Base-by-base conservation (phyloP, 345 rosid genomes). In the Corymbia maculata region DNA sequence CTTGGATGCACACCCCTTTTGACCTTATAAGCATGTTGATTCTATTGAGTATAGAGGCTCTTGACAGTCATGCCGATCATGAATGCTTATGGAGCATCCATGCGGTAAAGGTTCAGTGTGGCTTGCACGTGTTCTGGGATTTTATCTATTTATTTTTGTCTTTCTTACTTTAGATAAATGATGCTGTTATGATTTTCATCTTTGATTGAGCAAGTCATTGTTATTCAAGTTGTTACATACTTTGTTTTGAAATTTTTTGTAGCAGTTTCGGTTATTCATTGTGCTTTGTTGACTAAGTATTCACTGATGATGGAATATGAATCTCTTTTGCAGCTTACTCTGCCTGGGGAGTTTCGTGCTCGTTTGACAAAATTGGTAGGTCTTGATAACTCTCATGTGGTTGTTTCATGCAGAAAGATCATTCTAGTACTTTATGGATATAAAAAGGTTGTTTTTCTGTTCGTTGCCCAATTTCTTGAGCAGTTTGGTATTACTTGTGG, bases 341-440 rank as follows among this genome's bases (percentile, higher is more conserved):
- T 97, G 94, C 93, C 96, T 6, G 99, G 97, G 85, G 99, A 98
- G 88, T 93, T 91, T 59, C 98, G 98, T 30, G 87, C 91, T 85
- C 99, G 98, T 84, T 94, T 98, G 85, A 91, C 94, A 68, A 98
- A 97, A 92, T 87, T 98, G 99, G 99, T 98, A 28, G 92, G 97
- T 96, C 36, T 88, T 86, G 51, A 49, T 85, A 21, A 28, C 24
- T 52, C 26, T 85, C 52, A 19, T 30, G 66, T 61, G 42, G 42
- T 51, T 85, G 59, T 28, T 50, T 53, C 44, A 64, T 79, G 30
- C 49, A 14, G 70, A 51, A 84, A 52, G 57, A 52, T 57, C 57
- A 15, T 79, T 68, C 47, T n/a, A 12, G 51, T 59, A 52, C 45
- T 87, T 66, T 12, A 57, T 86, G 79, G 79, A 86, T 52, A 32